phyloP scores from a whole-genome alignment of 768 basidiomycete genomes.

The Pleurotus cornucopiae region DNA sequence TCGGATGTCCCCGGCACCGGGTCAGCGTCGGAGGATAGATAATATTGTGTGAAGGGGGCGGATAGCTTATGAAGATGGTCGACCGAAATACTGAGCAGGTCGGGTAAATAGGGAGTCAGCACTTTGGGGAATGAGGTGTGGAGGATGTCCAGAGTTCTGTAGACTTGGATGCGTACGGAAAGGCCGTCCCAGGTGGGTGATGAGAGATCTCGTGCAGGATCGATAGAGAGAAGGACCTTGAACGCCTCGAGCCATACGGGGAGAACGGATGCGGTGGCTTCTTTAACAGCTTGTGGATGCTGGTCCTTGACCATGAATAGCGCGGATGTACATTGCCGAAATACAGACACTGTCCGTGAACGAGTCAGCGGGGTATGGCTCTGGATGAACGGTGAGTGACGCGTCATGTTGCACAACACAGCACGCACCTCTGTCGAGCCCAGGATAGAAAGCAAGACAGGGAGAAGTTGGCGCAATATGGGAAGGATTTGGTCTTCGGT shows the following conservation, averaged over 20 bases:
- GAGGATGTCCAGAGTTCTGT: conserved; percentile 81
- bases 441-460: conserved; percentile 77
- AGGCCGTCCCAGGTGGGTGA: conserved; percentile 78
- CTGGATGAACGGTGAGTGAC: conserved; percentile 22
- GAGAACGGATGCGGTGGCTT: conserved; percentile 74
- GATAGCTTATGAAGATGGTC: conserved; percentile 56
- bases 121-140: conserved; percentile 79
- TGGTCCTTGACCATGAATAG: conserved; percentile 95
- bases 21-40: conserved; percentile 47
- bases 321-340: conserved; percentile 84
- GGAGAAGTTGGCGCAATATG: conserved; percentile 83
- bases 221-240: conserved; percentile 63
- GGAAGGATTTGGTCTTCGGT: conserved; percentile 94
- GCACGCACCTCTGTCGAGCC: conserved; percentile 63
- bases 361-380: conserved; percentile 78
- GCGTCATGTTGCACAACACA: conserved; percentile 6
- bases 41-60: conserved; percentile 57
- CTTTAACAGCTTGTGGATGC: conserved; percentile 81
- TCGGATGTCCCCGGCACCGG: conserved; percentile 64
- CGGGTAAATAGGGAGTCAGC: conserved; percentile 57
- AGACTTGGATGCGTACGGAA: conserved; percentile 76
- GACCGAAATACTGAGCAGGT: conserved; percentile 56
- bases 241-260: conserved; percentile 94
- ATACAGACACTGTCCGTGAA: conserved; percentile 81
- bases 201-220: conserved; percentile 59